phyloP scores from a whole-genome alignment of 768 basidiomycete genomes.

The Boletus rubescentipes region DNA sequence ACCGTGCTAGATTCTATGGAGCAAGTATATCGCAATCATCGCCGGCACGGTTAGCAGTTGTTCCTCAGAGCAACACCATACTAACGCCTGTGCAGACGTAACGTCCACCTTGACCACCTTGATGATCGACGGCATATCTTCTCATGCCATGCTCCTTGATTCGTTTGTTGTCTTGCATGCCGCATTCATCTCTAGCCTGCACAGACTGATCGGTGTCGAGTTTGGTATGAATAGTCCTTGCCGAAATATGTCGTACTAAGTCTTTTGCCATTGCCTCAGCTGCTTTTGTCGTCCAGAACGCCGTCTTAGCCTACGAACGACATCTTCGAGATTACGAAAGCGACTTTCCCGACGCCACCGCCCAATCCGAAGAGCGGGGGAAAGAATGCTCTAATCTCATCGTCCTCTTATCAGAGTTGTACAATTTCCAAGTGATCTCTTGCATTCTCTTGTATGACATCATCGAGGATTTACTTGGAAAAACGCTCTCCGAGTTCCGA shows the following conservation, averaged over 20 bases:
- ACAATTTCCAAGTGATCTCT: slow-evolving; percentile 94
- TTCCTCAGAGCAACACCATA: not conserved
- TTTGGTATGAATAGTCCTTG: slow-evolving; percentile 63
- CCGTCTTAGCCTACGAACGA: slow-evolving; percentile 65
- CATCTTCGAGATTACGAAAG: slow-evolving; percentile 42
- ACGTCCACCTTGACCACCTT: slow-evolving; percentile 75
- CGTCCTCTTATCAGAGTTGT: slow-evolving; percentile 85
- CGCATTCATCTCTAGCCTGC: slow-evolving; percentile 76
- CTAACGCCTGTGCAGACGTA: slow-evolving; percentile 55
- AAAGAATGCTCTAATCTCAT: slow-evolving; percentile 92
- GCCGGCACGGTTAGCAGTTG: slow-evolving; percentile 64
- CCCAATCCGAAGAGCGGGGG: slow-evolving; percentile 45
- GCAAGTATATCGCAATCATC: slow-evolving; percentile 69
- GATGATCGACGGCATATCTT: slow-evolving; percentile 75
- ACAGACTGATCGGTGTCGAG: slow-evolving; percentile 81
- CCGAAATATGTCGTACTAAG: not conserved
- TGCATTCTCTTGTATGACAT: slow-evolving; percentile 89
- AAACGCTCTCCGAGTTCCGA: slow-evolving; percentile 67
- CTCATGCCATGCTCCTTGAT: slow-evolving; percentile 79
- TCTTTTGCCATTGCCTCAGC: slow-evolving; percentile 41
- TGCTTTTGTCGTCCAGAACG: slow-evolving; percentile 78
- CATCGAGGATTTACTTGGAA: slow-evolving; percentile 69
- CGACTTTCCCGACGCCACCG: slow-evolving; percentile 8
- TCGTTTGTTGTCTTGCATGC: slow-evolving; percentile 89
- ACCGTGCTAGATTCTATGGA: slow-evolving; percentile 74